Evolutionary conservation across 345 rosid species (phyloP).

Genomic region (Erysimum cheiranthoides): DNA sequence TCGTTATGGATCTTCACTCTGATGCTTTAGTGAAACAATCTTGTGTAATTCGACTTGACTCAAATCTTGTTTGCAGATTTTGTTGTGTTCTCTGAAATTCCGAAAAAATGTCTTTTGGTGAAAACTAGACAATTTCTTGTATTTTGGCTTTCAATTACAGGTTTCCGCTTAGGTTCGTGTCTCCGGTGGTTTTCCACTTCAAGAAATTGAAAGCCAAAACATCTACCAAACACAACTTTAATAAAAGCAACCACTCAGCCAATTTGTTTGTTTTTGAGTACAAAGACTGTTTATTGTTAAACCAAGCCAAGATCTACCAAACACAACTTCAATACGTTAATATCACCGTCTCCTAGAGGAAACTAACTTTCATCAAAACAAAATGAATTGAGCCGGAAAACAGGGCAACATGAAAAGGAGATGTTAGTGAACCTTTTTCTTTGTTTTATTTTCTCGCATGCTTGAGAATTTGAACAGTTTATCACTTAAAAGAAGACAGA

Average conservation of each 20-base stretch:
- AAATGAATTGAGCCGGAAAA: conserved; percentile 8
- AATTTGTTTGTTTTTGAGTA: too few relatives aligned
- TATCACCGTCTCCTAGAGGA: not conserved
- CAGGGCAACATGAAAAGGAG: conserved; percentile 21
- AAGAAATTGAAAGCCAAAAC: too few relatives aligned
- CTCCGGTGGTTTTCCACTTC: not conserved
- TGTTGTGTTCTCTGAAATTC: conserved; percentile 18
- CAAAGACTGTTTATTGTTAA: not conserved
- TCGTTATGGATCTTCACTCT: conserved; percentile 14
- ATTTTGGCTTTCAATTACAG: not conserved
- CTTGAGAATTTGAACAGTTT: not conserved
- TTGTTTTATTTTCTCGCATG: not conserved
- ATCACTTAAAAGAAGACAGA: not conserved
- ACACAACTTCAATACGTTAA: not conserved
- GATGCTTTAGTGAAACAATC: conserved; percentile 10
- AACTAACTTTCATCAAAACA: conserved; percentile 11
- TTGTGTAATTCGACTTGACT: conserved; percentile 22
- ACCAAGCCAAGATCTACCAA: not conserved
- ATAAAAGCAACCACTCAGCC: too few relatives aligned
- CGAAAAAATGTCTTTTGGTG: not conserved
- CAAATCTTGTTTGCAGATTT: conserved; percentile 34
- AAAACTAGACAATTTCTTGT: conserved; percentile 9
- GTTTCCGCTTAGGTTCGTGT: not conserved
- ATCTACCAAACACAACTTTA: not conserved
- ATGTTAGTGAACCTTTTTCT: conserved; percentile 16